Percentiles rank a stretch among this genome's conserved stretches.
Conservation (phyloP, 192 early-diverging fungal genomes). For the Spinellus fusiger region DNA sequence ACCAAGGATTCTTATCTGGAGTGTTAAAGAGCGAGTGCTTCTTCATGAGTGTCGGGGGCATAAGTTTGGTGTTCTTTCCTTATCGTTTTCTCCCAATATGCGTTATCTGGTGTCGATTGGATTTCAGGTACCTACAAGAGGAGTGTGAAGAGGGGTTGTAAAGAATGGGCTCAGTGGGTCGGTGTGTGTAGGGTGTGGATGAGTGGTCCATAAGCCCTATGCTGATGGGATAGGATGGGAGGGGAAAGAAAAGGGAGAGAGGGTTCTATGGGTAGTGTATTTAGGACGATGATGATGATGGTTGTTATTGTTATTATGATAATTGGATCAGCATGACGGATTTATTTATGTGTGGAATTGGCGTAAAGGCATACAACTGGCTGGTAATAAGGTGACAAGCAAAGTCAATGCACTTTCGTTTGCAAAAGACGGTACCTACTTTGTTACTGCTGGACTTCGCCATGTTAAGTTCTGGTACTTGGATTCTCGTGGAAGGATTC, state of each 20-base stretch:
- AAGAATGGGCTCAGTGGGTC: too few relatives aligned
- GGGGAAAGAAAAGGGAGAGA: neutral
- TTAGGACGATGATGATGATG: too few relatives aligned
- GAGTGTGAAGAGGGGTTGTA: too few relatives aligned
- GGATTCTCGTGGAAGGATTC: constrained; percentile 34
- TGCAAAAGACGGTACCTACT: constrained; percentile 53
- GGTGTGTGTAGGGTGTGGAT: too few relatives aligned
- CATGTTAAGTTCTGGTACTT: constrained; percentile 83
- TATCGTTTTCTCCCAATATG: constrained; percentile 68
- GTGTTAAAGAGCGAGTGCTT: constrained; percentile 45
- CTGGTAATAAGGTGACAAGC: constrained; percentile 57
- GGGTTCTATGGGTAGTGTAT: neutral
- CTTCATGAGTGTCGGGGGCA: constrained; percentile 64
- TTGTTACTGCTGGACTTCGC: constrained; percentile 72
- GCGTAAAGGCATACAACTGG: constrained; percentile 53
- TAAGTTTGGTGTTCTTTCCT: constrained; percentile 67
- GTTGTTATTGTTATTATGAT: neutral
- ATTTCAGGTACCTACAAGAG: constrained; percentile 46
- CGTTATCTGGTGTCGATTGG: constrained; percentile 69
- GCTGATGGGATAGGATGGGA: neutral
- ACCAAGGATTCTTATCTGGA: constrained; percentile 71
- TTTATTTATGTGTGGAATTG: constrained; percentile 83
- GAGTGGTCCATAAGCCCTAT: neutral
- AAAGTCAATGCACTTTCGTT: constrained; percentile 60
- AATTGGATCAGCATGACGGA: constrained; percentile 63